Evolutionary conservation across 2,329 filamentous ascomycete species (phyloP).

Genomic region (Scytalidium sp.): DNA sequence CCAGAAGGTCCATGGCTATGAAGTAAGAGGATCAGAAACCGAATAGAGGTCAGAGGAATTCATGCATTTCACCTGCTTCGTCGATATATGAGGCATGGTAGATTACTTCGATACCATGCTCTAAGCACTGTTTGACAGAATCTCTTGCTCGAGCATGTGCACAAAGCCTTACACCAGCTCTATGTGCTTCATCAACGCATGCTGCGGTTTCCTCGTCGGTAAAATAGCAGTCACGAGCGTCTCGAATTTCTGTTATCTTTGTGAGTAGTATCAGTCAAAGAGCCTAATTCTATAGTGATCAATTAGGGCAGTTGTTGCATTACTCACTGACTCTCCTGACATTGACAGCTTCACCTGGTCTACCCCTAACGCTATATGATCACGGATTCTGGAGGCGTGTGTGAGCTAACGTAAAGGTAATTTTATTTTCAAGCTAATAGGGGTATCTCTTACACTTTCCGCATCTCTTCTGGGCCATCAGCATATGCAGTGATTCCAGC

Average conservation of each 20-base stretch:
- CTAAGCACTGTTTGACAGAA: conserved; percentile 39
- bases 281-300: neutral
- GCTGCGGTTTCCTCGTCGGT: conserved; percentile 40
- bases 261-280: neutral
- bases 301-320: neutral
- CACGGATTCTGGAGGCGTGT: conserved; percentile 22
- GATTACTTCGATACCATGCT: conserved; percentile 42
- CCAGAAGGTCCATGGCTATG: conserved; percentile 34
- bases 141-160: conserved; percentile 41
- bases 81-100: conserved; percentile 43
- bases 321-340: conserved; percentile 22
- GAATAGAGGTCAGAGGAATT: neutral
- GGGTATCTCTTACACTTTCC: conserved; percentile 21
- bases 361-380: conserved; percentile 34
- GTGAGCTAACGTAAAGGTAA: neutral
- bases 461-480: conserved; percentile 38
- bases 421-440: neutral
- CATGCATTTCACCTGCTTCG: conserved; percentile 14
- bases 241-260: conserved; percentile 25
- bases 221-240: conserved; percentile 43
- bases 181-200: conserved; percentile 43
- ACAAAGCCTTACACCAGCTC: conserved; percentile 33
- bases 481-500: conserved; percentile 29
- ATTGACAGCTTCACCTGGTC: conserved; percentile 44
- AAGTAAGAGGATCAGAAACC: neutral